Base-by-base conservation (phyloP, 208 protist genomes). In the Acanthamoeba sp. region DNA sequence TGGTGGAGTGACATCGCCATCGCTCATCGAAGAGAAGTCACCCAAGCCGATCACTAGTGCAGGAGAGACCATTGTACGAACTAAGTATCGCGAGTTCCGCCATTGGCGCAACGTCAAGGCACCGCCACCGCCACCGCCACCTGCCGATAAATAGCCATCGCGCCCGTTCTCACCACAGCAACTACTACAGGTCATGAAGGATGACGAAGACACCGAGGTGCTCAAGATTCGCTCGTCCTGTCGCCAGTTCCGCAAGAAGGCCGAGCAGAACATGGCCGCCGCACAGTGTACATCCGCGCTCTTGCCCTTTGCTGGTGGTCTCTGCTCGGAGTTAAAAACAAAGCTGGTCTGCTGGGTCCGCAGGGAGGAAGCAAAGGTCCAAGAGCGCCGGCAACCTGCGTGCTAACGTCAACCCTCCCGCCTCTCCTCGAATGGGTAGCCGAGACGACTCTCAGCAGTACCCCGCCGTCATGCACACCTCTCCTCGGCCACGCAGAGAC, bases 211-310 rank as follows among this genome's bases (percentile, higher is more conserved):
- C 45, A 42, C 0, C 1, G 55, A 64, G 32, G 82, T 89, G 20
- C 48, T 89, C 29, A 64, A 57, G 82, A 55, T 89, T 36, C 38
- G 82, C 9, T 24, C 82, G 3, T n/a, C 82, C 3, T 89, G 45
- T n/a, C 45, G 82, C 27, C 50, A 89, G 82, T 89, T 89, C 82
- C 82, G 55, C 34, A 89, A 89, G 82, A 57, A 64, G 69, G 69
- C 69, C 69, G 69, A 80, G 10, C 32, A 80, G 36, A 38, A 80
- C 69, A 50, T 80, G 34, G 69, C 69, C 38, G 32, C 69, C 38
- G 32, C 12, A 1, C 69, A 80, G 18, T 80, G 69, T 80, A 45
- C 38, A 18, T 62, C 22, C 55, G n/a, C n/a, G n/a, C n/a, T 48
- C 42, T 48, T 48, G 42, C 10, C 42, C 10, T 48, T 48, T 48